Conservation (phyloP, 495 filamentous ascomycete genomes). For the Neurospora sp. region DNA sequence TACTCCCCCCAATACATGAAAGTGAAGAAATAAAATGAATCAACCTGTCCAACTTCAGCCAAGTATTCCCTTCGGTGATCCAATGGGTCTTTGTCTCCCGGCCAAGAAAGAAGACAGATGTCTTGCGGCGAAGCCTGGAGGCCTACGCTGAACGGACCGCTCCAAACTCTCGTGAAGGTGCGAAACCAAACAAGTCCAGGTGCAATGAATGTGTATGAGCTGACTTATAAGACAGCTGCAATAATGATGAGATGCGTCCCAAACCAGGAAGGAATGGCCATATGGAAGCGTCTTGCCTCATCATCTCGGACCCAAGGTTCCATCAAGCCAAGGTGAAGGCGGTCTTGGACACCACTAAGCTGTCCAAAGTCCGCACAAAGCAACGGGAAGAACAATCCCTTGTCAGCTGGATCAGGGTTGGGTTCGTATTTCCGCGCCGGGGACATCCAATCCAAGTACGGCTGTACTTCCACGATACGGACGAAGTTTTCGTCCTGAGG, state of each 20-base stretch:
- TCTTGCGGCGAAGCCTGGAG: background rate
- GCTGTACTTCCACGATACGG: background rate
- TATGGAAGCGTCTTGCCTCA: background rate
- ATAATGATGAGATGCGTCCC: background rate
- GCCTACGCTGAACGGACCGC: background rate
- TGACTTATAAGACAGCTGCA: background rate
- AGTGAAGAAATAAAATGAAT: background rate
- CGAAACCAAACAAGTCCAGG: background rate
- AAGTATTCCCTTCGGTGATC: background rate
- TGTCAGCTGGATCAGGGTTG: background rate
- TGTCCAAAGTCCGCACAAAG: background rate
- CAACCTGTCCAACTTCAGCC: background rate
- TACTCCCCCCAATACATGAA: background rate
- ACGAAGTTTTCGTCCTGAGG: background rate
- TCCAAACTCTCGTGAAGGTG: background rate
- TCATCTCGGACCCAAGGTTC: background rate
- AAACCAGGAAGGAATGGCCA: background rate
- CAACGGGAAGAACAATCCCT: background rate
- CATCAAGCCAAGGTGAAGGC: background rate
- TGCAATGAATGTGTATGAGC: background rate
- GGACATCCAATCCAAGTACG: background rate
- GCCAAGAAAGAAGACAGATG: background rate
- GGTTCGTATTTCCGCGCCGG: background rate
- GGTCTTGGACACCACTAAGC: background rate
- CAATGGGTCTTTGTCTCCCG: background rate